Evolutionary conservation across 1,139 yeast genomes (phyloP).

Genomic region (Saccharomyces hybrid): DNA sequence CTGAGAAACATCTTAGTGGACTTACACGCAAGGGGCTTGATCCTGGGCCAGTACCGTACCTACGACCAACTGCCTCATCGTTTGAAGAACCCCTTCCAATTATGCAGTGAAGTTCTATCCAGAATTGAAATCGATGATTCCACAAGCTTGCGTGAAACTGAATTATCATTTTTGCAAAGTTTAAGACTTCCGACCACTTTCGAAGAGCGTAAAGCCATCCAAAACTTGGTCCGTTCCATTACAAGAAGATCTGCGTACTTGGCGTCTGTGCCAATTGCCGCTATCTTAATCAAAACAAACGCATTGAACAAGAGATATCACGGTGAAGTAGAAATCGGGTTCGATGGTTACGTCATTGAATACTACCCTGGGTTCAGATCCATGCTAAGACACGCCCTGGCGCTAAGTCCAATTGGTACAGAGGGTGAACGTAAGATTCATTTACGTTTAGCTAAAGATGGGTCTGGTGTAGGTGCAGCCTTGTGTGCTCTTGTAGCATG

Average conservation of each 20-base stretch:
- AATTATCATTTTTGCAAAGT: slow-evolving; percentile 52
- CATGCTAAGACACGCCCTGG: slow-evolving; percentile 67
- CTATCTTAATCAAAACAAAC: slow-evolving; percentile 52
- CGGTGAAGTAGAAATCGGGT: slow-evolving; percentile 79
- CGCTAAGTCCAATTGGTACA: slow-evolving; percentile 59
- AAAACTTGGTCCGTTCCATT: slow-evolving; percentile 65
- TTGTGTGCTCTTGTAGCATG: slow-evolving; percentile 56
- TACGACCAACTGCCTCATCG: slow-evolving; percentile 57
- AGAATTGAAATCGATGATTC: slow-evolving; percentile 77
- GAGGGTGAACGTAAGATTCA: slow-evolving; percentile 65
- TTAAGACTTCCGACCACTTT: slow-evolving; percentile 58
- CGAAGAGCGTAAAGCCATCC: slow-evolving; percentile 66
- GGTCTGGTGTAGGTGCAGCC: slow-evolving; percentile 96
- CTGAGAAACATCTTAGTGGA: slow-evolving; percentile 67
- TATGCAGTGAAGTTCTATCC: slow-evolving; percentile 75
- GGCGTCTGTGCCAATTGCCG: slow-evolving; percentile 84
- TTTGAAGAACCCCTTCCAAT: slow-evolving; percentile 64
- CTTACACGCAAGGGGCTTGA: slow-evolving; percentile 48
- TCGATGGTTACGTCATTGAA: slow-evolving; percentile 91
- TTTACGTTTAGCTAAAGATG: slow-evolving; percentile 81
- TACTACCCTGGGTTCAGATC: slow-evolving; percentile 83
- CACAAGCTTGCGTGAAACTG: slow-evolving; percentile 58
- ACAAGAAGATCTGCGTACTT: slow-evolving; percentile 79
- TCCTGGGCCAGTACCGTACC: slow-evolving; percentile 47
- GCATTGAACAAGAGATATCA: slow-evolving; percentile 49